These are phyloP conservation scores for Cercospora sesami DNA, from an alignment of 2,329 filamentous ascomycete species.

Conservation along the genomic window DNA sequence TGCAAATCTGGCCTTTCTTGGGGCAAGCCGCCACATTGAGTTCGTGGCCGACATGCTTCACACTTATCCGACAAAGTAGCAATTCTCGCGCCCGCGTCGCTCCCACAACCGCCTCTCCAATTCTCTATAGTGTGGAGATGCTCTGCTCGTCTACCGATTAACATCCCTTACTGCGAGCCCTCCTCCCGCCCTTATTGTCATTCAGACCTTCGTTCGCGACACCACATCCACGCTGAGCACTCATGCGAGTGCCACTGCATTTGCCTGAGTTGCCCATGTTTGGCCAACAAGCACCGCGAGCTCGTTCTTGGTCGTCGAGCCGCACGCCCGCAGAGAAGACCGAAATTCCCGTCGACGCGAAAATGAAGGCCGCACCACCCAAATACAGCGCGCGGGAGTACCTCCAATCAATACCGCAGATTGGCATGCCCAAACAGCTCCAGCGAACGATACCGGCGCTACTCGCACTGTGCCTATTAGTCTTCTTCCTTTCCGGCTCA, in stretches of 20 bases:
- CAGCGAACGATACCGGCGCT: conserved; percentile 52
- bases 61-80: conserved; percentile 19
- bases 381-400: conserved; percentile 26
- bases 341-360: conserved; percentile 15
- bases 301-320: conserved; percentile 22
- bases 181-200: not conserved
- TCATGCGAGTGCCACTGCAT: conserved; percentile 17
- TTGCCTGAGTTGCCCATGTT: conserved; percentile 19
- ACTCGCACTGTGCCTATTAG: conserved; percentile 46
- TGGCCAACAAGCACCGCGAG: conserved; percentile 15
- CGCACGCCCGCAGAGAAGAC: conserved; percentile 17
- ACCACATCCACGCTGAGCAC: conserved; percentile 2
- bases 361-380: conserved; percentile 21
- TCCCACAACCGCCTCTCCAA: conserved; percentile 8
- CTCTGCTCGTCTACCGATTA: conserved; percentile 1
- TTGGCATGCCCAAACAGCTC: conserved; percentile 50
- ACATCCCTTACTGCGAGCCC: conserved; percentile 13
- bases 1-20: conserved; percentile 15
- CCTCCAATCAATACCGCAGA: conserved; percentile 25
- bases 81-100: conserved; percentile 18
- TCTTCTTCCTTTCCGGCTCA: conserved; percentile 47
- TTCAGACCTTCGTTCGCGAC: not conserved
- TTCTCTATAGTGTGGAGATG: conserved; percentile 14
- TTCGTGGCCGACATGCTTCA: conserved; percentile 21
- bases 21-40: conserved; percentile 15